Evolutionary conservation across 495 filamentous ascomycete genomes (phyloP), one percentile per base, ranked within the genome.

Genomic region (Achaetomiella virescens): DNA sequence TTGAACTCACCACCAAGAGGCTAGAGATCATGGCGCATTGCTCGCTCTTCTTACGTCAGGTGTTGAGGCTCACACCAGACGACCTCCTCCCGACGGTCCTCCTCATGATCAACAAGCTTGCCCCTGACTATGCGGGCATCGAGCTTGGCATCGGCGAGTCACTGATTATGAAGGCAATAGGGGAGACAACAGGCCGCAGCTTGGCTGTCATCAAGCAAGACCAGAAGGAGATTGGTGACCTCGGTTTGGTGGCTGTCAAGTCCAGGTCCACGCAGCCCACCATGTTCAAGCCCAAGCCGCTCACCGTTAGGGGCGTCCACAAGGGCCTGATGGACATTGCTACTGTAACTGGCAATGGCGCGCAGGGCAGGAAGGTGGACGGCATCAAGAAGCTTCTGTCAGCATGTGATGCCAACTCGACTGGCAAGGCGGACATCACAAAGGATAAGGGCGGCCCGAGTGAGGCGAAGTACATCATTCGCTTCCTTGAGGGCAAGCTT

Each of bases 111-210:
- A 96, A 96, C 70, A 97, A 97, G 64, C 82, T 98, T 33, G 93
- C 93, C 12, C 91, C 93, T 1, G 93, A 98, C 66, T 98, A 96
- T 64, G 85, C 91, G 22, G 93, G 93, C 18, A 88, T 98, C 54
- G 93, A 98, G 70, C 77, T 98, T 17, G 93, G 93, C 27, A 97
- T 98, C 65, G 93, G 93, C 41, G 93, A 98, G 74, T 96, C 90
- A 14, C 68, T 98, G 42, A 95, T 98, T 62, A 97, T 98, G 91
- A 98, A 97, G 64, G 88, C 93, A 15, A 96, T 98, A 64, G 90
- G 91, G 14, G 91, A 98, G 73, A 85, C 84, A 48, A 97, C 93
- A 2, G 93, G 93, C 6, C 85, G 95, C 51, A 93, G 85, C 65
- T 70, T 97, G 38, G 72, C 81, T 9, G 83, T 93, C 49, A 95